Evolutionary conservation across 495 filamentous ascomycete genomes (phyloP).

Genomic region (Hypomontagnella submonticulosa): DNA sequence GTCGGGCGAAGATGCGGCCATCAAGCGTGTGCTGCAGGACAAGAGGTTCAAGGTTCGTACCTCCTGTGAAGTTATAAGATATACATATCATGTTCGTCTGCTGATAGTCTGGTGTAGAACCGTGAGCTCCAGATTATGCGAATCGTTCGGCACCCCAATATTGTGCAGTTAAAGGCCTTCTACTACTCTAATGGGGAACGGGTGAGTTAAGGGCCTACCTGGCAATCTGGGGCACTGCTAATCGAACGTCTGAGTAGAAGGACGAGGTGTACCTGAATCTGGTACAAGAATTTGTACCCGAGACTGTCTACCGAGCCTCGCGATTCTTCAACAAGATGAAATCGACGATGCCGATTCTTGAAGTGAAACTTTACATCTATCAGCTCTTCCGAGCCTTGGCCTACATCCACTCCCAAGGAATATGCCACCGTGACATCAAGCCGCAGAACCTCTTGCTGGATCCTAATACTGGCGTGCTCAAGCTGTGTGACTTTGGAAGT

Average conservation of each 20-base stretch:
- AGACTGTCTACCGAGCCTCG: slow-evolving; percentile 98
- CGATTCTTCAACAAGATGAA: slow-evolving; percentile 99
- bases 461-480: slow-evolving; percentile 87
- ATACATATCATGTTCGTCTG: slow-evolving; percentile 6
- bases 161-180: slow-evolving; percentile 98
- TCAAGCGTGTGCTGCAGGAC: slow-evolving; percentile 98
- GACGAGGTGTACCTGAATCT: slow-evolving; percentile 99
- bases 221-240: slow-evolving; percentile 14
- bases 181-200: slow-evolving; percentile 99
- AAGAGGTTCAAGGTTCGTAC: slow-evolving; percentile 94
- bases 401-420: slow-evolving; percentile 99
- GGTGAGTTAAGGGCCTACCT: slow-evolving; percentile 64
- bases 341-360: slow-evolving; percentile 98
- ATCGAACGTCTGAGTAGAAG: slow-evolving; percentile 69
- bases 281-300: slow-evolving; percentile 96
- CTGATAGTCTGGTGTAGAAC: slow-evolving; percentile 72
- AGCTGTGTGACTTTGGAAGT: slow-evolving; percentile 98
- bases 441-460: slow-evolving; percentile 97
- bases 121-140: slow-evolving; percentile 99
- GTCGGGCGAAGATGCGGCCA: slow-evolving; percentile 96
- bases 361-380: slow-evolving; percentile 99
- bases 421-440: slow-evolving; percentile 99
- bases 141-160: slow-evolving; percentile 98
- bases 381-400: slow-evolving; percentile 98
- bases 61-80: slow-evolving; percentile 6